Percentiles rank a stretch among this genome's conserved stretches.
Evolutionary conservation across 192 early-diverging fungal genomes (phyloP).

Genomic region (Coemansia sp.): DNA sequence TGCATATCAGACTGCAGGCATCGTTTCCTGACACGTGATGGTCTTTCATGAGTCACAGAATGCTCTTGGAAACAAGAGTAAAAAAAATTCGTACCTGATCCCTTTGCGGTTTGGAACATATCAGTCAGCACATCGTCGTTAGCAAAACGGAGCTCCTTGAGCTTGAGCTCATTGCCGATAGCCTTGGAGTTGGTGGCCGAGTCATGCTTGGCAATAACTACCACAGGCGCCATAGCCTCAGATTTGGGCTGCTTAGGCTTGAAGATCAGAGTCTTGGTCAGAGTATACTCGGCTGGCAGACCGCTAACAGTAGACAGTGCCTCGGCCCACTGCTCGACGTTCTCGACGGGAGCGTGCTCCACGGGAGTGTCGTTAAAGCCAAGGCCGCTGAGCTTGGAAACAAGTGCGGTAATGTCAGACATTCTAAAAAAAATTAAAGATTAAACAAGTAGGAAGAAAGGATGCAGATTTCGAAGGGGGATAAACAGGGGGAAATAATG

Average conservation of each 20-base stretch:
- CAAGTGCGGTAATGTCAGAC: conserved; percentile 37
- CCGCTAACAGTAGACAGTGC: conserved; percentile 36
- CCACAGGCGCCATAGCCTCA: conserved; percentile 62
- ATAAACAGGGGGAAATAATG: neutral
- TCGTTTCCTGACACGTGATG: conserved; percentile 5
- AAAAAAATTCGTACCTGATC: conserved; percentile 58
- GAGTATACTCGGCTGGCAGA: conserved; percentile 32
- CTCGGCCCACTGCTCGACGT: conserved; percentile 62
- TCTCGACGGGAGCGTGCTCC: conserved; percentile 61
- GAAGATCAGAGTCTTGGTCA: conserved; percentile 76
- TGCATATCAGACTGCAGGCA: neutral
- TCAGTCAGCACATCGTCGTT: conserved; percentile 64
- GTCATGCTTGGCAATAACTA: conserved; percentile 65
- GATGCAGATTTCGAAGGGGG: neutral
- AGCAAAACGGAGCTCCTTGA: conserved; percentile 77
- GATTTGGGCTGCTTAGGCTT: conserved; percentile 80
- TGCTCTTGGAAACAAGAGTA: neutral
- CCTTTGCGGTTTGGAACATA: conserved; percentile 61
- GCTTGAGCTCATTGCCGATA: conserved; percentile 58
- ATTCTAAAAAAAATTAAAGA: conserved; percentile 8
- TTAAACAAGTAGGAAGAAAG: conserved; percentile 12
- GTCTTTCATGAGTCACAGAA: conserved; percentile 23
- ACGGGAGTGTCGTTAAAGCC: conserved; percentile 47
- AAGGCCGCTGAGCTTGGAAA: conserved; percentile 44
- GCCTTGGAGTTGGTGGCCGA: conserved; percentile 59